Evolutionary conservation across 495 filamentous ascomycete genomes (phyloP).

Genomic region (Penicillium samsonianum): DNA sequence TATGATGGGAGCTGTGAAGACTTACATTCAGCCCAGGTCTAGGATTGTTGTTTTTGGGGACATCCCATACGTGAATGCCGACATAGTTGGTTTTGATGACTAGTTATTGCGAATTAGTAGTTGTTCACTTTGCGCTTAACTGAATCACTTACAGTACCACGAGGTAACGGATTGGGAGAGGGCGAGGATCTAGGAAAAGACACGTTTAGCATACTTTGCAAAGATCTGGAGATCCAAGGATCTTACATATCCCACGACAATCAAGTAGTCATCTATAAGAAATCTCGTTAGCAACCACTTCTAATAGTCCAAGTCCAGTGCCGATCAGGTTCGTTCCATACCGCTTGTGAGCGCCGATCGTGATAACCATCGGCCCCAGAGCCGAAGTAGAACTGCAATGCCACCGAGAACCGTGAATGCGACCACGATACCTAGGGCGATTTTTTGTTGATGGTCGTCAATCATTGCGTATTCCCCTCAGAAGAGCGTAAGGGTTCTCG

Average conservation of each 20-base stretch:
- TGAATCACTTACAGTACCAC: constrained; percentile 33
- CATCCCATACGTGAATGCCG: constrained; percentile 48
- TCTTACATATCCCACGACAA: constrained; percentile 27
- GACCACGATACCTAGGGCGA: constrained; percentile 48
- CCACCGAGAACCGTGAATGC: constrained; percentile 50
- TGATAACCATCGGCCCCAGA: constrained; percentile 48
- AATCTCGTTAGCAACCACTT: constrained; percentile 10
- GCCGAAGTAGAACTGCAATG: constrained; percentile 41
- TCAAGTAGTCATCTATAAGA: constrained; percentile 29
- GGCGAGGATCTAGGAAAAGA: constrained; percentile 21
- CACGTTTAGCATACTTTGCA: neutral
- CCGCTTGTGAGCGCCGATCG: constrained; percentile 27
- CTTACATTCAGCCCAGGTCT: constrained; percentile 27
- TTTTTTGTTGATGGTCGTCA: constrained; percentile 36
- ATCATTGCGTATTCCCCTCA: constrained; percentile 12
- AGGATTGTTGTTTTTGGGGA: constrained; percentile 35
- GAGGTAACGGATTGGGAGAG: constrained; percentile 29
- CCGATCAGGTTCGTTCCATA: constrained; percentile 22
- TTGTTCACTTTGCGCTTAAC: neutral
- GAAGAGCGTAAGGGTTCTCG: neutral
- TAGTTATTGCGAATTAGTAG: constrained; percentile 23
- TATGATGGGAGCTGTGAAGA: neutral
- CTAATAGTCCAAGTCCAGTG: neutral
- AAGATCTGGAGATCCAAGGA: neutral
- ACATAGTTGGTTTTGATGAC: constrained; percentile 56